Evolutionary conservation across 2,329 filamentous ascomycete species (phyloP).

Genomic region (Chaetoscypha palmicola): DNA sequence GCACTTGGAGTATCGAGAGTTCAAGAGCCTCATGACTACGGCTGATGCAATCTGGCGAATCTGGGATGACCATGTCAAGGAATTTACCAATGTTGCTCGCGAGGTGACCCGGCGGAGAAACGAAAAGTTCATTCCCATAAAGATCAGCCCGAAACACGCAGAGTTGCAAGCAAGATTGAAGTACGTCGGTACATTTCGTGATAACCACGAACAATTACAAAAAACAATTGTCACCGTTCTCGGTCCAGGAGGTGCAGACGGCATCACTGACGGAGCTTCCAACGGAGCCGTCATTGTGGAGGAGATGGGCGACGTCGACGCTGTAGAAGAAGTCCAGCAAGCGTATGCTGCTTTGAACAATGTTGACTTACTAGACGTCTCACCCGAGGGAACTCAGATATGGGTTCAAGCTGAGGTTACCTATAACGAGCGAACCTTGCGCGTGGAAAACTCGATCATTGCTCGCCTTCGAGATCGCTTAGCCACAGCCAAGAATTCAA

Average conservation of each 20-base stretch:
- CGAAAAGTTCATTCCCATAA: constrained; percentile 98
- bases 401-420: constrained; percentile 93
- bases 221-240: constrained; percentile 96
- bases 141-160: constrained; percentile 80
- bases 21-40: constrained; percentile 74
- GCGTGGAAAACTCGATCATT: constrained; percentile 98
- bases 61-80: constrained; percentile 95
- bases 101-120: constrained; percentile 89
- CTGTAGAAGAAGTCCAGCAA: constrained; percentile 90
- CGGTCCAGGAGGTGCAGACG: constrained; percentile 60
- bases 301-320: constrained; percentile 95
- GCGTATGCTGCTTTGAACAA: constrained; percentile 92
- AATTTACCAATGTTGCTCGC: constrained; percentile 95
- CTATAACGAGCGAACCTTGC: constrained; percentile 94
- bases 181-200: constrained; percentile 90
- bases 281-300: constrained; percentile 71
- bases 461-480: constrained; percentile 84
- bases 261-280: constrained; percentile 43
- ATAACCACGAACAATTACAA: constrained; percentile 96
- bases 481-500: constrained; percentile 91
- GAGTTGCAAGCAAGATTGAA: constrained; percentile 85
- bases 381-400: constrained; percentile 76
- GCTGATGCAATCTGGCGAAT: constrained; percentile 80
- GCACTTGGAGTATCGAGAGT: constrained; percentile 87
- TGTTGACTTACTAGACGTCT: constrained; percentile 90